Percentiles rank a stretch among this genome's conserved stretches.
These are phyloP conservation scores for Aspergillus indologenus DNA, from an alignment of 495 filamentous ascomycete genomes.

Conservation along the genomic window DNA sequence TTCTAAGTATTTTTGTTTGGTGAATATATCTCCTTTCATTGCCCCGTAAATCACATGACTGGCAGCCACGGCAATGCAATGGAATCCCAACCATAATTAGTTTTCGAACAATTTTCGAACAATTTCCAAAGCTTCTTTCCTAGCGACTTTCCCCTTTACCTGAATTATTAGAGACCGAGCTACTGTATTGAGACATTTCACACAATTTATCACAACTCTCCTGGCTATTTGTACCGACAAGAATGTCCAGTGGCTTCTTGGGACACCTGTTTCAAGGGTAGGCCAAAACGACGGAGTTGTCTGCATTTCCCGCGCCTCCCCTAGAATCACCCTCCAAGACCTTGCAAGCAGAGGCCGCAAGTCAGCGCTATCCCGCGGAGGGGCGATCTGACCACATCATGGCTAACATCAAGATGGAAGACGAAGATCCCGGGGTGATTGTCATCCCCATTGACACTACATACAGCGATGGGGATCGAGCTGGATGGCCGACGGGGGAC, in stretches of 20 bases:
- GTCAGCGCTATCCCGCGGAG: neutral
- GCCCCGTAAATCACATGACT: neutral
- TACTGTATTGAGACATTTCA: neutral
- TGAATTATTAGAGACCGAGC: neutral
- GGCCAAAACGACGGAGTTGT: neutral
- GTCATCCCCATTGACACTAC: slow-evolving; percentile 30
- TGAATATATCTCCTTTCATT: too few relatives aligned
- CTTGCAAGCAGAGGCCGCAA: too few relatives aligned
- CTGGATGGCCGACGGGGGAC: slow-evolving; percentile 31
- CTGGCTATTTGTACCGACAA: neutral
- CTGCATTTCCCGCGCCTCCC: neutral
- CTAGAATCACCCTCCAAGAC: neutral
- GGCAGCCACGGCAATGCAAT: neutral
- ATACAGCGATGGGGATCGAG: slow-evolving; percentile 33
- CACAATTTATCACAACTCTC: too few relatives aligned
- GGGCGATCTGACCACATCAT: neutral
- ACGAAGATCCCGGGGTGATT: slow-evolving; percentile 11
- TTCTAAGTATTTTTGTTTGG: too few relatives aligned
- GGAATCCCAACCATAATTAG: neutral
- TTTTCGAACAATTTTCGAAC: neutral
- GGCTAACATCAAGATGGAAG: neutral
- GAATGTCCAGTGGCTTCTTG: neutral
- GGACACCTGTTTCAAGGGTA: neutral
- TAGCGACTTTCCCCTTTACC: neutral
- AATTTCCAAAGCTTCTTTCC: neutral